Evolutionary conservation across 371 early-diverging fungal genomes (phyloP), one percentile per base, ranked within the genome.

Genomic region (Umbelopsis sp.): DNA sequence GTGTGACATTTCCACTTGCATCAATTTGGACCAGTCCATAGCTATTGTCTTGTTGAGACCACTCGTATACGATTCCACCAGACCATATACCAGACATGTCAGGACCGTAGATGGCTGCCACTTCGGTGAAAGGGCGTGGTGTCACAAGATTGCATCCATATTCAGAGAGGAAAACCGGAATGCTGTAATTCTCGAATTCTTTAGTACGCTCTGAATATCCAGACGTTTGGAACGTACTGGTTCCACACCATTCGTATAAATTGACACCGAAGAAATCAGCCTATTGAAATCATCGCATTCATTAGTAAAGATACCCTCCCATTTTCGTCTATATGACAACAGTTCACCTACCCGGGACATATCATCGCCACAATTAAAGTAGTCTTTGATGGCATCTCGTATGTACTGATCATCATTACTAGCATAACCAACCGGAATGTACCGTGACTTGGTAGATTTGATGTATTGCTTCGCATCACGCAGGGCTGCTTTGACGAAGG

Each of bases 11-110:
- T 6, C 77, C 74, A 22, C 65, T 41, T 29, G 71, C 67, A 20
- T 76, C 67, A 51, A 89, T 80, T 71, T 87, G 78, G 62, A 92
- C 93, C 10, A 94, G 71, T 3, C 94, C 94, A 74, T 93, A 94
- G 66, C 87, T 74, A 76, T 93, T 94, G 71, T 80, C 86, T 66
- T 94, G 93, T 65, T 94, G 87, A 7, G 89, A 82, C 87, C 88
- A 94, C 74, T 93, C 93, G 72, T 93, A 94, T 41, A 91, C 87
- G 41, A 94, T 85, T 35, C 93, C 94, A 25, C 93, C 93, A 1
- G 92, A 92, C 81, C 90, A 91, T 0, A 78, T 76, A 53, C 69
- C 67, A 8, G 78, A 80, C 94, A 94, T 92, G 25, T 89, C 86
- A 0, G 86, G 70, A 11, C 92, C 90, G 69, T 88, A 91, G 48